Base-by-base conservation (phyloP, 371 early-diverging fungal species). In the Phascolomyces articulosus region DNA sequence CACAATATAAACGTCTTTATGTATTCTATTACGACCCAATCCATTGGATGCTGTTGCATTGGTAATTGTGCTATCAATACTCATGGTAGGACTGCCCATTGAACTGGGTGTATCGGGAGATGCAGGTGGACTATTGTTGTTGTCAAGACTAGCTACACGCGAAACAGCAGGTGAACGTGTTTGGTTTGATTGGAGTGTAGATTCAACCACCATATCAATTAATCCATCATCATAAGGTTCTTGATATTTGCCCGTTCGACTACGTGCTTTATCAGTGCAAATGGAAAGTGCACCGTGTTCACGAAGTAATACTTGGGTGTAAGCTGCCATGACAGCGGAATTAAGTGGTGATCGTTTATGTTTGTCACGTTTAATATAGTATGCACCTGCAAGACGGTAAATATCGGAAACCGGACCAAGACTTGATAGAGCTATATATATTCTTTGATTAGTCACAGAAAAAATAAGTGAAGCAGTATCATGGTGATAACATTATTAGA, bases 321-420 rank as follows among this genome's bases (percentile, higher is more conserved):
- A 83, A 3, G 83, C 80, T 10, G 80, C 80, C 47, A 74, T 78
- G 1, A 83, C 80, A 3, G 83, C 83, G 0, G 78, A 74, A 38
- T 78, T 78, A 9, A 83, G 40, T 9, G 83, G 83, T 0, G 80
- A 83, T 15, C 80, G 73, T 38, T 76, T 63, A 2, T 64, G 44
- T 31, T 66, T 74, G 38, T 83, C 80, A 1, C 80, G 71, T 34
- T 80, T 79, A 0, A 83, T 56, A 55, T 80, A 83, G 24, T 80
- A 80, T 18, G 78, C 78, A 31, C 83, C 83, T 10, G 79, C 71
- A 4, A 83, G 49, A 8, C 83, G 74, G 55, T 80, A 77, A 15
- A 83, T 67, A 57, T 83, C 83, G 8, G 80, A 78, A 15, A 83
- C 65, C 4, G 83, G 75, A 2, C 83, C 83, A 49, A 80, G 58